phyloP scores from a whole-genome alignment of 495 filamentous ascomycete genomes.

The Apodospora peruviana region DNA sequence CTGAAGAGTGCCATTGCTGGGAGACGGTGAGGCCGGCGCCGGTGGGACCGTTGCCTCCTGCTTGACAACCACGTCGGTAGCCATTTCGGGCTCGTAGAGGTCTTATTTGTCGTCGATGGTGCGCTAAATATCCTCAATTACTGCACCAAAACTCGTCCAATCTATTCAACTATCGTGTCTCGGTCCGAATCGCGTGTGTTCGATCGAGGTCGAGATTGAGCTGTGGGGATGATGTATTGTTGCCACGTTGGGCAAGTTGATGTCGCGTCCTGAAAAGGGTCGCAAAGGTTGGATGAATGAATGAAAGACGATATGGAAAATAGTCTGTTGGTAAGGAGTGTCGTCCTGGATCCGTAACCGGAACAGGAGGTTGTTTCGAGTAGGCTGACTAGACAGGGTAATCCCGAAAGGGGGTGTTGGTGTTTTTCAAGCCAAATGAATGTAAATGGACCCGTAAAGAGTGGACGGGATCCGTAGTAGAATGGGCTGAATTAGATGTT shows the following conservation, averaged over 20 bases:
- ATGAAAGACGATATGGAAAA: constrained; percentile 20
- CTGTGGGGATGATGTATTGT: neutral
- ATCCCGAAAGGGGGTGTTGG: constrained; percentile 5
- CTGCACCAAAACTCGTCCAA: neutral
- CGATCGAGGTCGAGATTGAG: neutral
- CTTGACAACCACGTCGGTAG: constrained; percentile 25
- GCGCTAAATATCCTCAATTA: neutral
- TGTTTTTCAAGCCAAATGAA: constrained; percentile 22
- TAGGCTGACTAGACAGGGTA: constrained; percentile 2
- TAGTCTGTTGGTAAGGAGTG: constrained; percentile 21
- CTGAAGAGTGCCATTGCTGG: constrained; percentile 15
- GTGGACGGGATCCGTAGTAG: constrained; percentile 25
- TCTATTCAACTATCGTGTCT: no score
- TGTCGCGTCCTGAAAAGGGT: neutral
- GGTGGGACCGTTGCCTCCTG: constrained; percentile 19
- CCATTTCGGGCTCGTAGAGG: constrained; percentile 19
- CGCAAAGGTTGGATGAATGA: no score
- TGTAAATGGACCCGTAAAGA: constrained; percentile 33
- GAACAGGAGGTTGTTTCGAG: constrained; percentile 21
- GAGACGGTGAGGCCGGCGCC: constrained; percentile 14
- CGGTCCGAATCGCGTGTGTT: constrained; percentile 1
- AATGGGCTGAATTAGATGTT: constrained; percentile 24
- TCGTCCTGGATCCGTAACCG: constrained; percentile 23
- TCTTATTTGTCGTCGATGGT: neutral
- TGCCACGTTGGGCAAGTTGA: neutral